phyloP scores from a whole-genome alignment of 768 basidiomycete species.

The Lactarius hengduanensis region DNA sequence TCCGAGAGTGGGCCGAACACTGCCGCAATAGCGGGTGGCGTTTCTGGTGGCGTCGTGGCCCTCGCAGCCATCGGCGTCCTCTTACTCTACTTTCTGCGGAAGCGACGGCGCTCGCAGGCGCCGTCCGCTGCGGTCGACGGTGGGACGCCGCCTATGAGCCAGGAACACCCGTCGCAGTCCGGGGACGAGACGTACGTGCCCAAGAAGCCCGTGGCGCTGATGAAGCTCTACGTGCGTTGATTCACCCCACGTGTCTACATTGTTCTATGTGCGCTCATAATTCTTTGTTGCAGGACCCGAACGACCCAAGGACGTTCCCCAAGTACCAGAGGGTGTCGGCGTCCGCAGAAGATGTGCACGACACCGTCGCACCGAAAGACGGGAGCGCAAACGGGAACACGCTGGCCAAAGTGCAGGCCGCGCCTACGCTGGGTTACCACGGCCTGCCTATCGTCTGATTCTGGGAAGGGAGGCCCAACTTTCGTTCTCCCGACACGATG shows the following conservation, averaged over 20 bases:
- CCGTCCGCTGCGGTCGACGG: background rate
- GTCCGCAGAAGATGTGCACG: background rate
- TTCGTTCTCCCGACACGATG: background rate
- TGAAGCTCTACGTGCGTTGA: constrained; percentile 15
- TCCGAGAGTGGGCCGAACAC: background rate
- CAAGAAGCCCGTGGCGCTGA: background rate
- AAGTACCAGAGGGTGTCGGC: background rate
- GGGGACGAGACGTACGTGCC: too few species aligned
- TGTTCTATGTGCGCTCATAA: background rate
- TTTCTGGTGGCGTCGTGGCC: constrained; percentile 1
- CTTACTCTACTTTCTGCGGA: background rate
- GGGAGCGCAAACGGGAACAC: background rate
- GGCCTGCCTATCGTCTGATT: constrained; percentile 5
- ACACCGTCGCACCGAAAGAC: too few species aligned
- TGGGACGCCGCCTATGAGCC: too few species aligned
- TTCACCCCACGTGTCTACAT: too few species aligned
- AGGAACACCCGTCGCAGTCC: too few species aligned
- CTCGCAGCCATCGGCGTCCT: background rate
- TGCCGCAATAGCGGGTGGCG: constrained; percentile 1
- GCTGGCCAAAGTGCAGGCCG: background rate
- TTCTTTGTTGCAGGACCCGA: constrained; percentile 11
- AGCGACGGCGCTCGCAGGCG: background rate
- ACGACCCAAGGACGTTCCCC: constrained; percentile 14
- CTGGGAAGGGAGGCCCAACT: background rate
- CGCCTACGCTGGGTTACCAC: background rate